Base-by-base conservation (phyloP, 257 asterid genomes). In the Fraxinus anomala region DNA sequence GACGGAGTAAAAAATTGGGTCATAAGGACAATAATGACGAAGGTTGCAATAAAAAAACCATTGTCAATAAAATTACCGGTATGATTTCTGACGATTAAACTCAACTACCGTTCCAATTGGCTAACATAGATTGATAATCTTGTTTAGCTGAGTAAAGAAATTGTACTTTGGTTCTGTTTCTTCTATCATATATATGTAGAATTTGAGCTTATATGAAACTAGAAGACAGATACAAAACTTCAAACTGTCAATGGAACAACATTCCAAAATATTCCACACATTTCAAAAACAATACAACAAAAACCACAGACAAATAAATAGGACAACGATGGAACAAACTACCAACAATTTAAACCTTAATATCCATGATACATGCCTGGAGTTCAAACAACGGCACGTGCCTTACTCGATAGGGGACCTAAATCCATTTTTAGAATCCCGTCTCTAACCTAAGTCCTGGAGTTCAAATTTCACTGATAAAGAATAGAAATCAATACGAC, bases 381-480 rank as follows among this genome's bases (percentile, higher is more conserved):
- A 78, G 54, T 74, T 34, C 70, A 12, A 71, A 56, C 77, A 71
- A 4, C 73, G 30, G 24, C 73, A 72, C 66, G 70, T 61, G 66
- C 73, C 33, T 17, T 71, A 59, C 30, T 77, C 59, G 36, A 37
- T 30, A 54, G 61, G 73, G 75, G 21, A 12, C 34, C 77, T 21
- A 72, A 78, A 61, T 72, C 73, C 36, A 72, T 78, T 72, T 40
- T 78, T 42, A 78, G 68, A 76, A 78, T 37, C 72, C 77, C 26
- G 24, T 37, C 0, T 37, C 28, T 23, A 44, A 47, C 13, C 34
- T 37, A 33, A 40, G 44, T 28, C 81, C 5, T 19, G 12, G 12
- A 59, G 23, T 39, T 71, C 28, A 78, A 72, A 54, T 72, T 37
- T 59, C 7, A 56, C n/a, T 54, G 37, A 23, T 59, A 24, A 71